A percentile compares a stretch with the other conserved stretches of the same genome.
Evolutionary conservation across 208 protist species (phyloP).

Genomic region (Trichomonas gallinae): DNA sequence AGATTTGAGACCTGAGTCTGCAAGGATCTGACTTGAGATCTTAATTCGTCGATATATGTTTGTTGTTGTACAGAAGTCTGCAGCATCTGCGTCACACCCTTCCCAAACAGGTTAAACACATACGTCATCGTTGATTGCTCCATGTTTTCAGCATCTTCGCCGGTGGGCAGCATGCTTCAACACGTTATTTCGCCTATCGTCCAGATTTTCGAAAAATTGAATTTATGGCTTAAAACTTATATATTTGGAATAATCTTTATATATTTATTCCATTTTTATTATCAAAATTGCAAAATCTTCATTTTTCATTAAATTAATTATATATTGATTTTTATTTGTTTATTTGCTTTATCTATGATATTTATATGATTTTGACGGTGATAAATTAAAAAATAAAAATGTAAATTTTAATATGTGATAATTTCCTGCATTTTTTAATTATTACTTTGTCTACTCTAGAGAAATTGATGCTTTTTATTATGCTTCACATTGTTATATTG

Average conservation of each 20-base stretch:
- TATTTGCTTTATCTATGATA: too few species aligned
- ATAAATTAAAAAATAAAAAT: too few species aligned
- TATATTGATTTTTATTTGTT: background rate
- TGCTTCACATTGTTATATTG: too few species aligned
- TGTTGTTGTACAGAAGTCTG: background rate
- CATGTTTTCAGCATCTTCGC: slow-evolving; percentile 6
- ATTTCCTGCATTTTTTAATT: too few species aligned
- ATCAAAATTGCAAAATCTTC: background rate
- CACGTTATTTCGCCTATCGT: background rate
- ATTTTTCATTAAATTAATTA: background rate
- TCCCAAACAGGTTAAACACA: background rate
- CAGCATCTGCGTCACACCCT: background rate
- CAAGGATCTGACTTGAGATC: background rate
- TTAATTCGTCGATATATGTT: background rate
- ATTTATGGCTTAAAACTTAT: too few species aligned
- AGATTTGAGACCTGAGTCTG: background rate
- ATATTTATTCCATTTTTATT: background rate
- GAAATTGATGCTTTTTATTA: too few species aligned
- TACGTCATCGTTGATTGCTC: background rate
- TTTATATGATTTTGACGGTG: too few species aligned
- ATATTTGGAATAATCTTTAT: background rate
- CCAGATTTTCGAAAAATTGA: too few species aligned
- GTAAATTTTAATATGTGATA: too few species aligned
- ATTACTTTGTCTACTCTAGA: too few species aligned
- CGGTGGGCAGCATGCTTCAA: background rate